Evolutionary conservation across 805 yeast genomes (phyloP).

Genomic region (Candida pini): DNA sequence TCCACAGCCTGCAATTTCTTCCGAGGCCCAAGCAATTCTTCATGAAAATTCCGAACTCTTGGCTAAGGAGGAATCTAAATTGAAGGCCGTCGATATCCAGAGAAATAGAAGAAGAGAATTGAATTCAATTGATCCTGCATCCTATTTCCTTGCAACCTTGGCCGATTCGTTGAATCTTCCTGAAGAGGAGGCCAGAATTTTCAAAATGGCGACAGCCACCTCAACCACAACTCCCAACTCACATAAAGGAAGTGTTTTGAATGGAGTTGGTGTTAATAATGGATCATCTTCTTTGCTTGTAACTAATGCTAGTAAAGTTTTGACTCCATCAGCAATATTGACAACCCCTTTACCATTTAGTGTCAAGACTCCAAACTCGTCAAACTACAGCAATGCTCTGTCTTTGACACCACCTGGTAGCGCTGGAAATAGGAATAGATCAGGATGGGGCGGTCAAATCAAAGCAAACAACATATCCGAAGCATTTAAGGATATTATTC

Average conservation of each 20-base stretch:
- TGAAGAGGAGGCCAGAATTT: slow-evolving; percentile 29
- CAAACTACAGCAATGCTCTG: slow-evolving; percentile 26
- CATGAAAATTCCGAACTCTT: slow-evolving; percentile 26
- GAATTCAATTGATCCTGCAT: slow-evolving; percentile 39
- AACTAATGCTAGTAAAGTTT: slow-evolving; percentile 11
- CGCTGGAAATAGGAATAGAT: too few species aligned
- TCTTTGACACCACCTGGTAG: slow-evolving; percentile 12
- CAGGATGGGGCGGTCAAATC: slow-evolving; percentile 33
- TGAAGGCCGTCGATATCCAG: slow-evolving; percentile 32
- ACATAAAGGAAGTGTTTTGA: too few species aligned
- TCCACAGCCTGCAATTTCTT: slow-evolving; percentile 14
- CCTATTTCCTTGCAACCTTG: slow-evolving; percentile 45
- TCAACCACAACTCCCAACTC: neutral
- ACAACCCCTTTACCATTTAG: slow-evolving; percentile 33
- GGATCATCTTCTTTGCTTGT: slow-evolving; percentile 7
- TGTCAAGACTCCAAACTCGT: slow-evolving; percentile 35
- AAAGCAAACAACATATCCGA: slow-evolving; percentile 39
- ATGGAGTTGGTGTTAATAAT: slow-evolving; percentile 3
- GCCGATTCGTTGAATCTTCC: slow-evolving; percentile 44
- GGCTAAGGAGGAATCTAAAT: slow-evolving; percentile 23
- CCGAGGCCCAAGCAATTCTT: slow-evolving; percentile 26
- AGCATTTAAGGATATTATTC: slow-evolving; percentile 40
- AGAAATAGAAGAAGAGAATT: slow-evolving; percentile 42
- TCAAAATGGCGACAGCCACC: slow-evolving; percentile 14
- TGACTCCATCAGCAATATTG: slow-evolving; percentile 35